Base-by-base conservation (phyloP, 2,329 filamentous ascomycete species). In the Dothideomycetes sp. region DNA sequence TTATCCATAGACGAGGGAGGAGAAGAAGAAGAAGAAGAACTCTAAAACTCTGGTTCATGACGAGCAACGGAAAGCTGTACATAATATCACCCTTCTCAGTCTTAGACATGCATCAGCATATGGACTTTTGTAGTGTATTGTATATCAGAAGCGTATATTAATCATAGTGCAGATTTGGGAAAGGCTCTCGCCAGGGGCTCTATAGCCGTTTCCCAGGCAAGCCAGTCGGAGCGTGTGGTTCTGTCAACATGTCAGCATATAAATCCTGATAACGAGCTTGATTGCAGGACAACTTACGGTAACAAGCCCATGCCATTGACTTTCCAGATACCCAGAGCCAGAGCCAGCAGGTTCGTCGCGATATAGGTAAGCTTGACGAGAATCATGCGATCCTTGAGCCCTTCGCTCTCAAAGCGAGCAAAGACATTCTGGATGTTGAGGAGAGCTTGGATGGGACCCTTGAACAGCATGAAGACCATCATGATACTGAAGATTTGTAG, bases 391-490 rank as follows among this genome's bases (percentile, higher is more conserved):
- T 65, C 68, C 48, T 73, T 76, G 51, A 84, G 94, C 23, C 75
- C 78, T 39, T 86, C 80, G 15, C 84, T 88, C 61, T 95, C 86
- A 63, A 94, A 94, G 47, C 82, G 81, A 57, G 85, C 78, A 61
- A 98, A 96, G n/a, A 84, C 84, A 56, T 80, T 76, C 58, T 91
- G 87, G 33, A 89, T 89, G 51, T 70, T 77, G 46, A 94, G 65
- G 32, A 96, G 68, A 23, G 88, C 91, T 63, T 85, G 77, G 46
- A 98, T 74, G 8, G 91, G 91, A 51, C 84, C 93, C 71, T 96
- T 96, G 74, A 98, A 98, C 32, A 94, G 80, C 83, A 95, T 96
- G 56, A 89, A 88, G 13, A 96, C 89, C 88, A 96, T 98, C 86
- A 96, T 96, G 65, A 98, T 96, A 64, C 84, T 93, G 70, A 98